These are phyloP conservation scores for Aspergillus viridinutans DNA, from an alignment of 2,329 filamentous ascomycete species.

Conservation along the genomic window DNA sequence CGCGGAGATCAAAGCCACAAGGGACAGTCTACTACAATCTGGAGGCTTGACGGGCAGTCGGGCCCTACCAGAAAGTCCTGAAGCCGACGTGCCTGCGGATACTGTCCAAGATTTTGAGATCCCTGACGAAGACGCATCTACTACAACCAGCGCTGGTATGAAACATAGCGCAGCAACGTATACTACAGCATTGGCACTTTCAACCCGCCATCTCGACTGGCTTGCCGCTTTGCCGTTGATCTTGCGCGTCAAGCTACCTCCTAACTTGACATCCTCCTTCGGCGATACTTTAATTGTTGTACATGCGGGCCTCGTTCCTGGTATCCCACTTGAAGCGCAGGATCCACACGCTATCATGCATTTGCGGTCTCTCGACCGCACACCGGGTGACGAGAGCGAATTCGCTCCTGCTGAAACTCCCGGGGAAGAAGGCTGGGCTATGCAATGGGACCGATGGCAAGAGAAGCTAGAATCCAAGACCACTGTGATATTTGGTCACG, in stretches of 20 bases:
- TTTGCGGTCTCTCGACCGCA: constrained; percentile 12
- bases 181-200: constrained; percentile 12
- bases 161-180: constrained; percentile 2
- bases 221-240: constrained; percentile 19
- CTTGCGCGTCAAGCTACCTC: constrained; percentile 14
- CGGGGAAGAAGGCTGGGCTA: constrained; percentile 18
- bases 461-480: constrained; percentile 11
- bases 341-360: constrained; percentile 17
- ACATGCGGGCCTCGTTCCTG: constrained; percentile 18
- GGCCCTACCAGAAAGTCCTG: too few species aligned
- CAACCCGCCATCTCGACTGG: constrained; percentile 13
- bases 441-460: constrained; percentile 20
- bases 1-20: constrained; percentile 5
- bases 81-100: background rate
- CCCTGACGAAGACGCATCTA: background rate
- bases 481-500: constrained; percentile 21
- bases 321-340: constrained; percentile 14
- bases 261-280: background rate
- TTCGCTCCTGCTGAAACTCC: constrained; percentile 6
- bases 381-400: background rate
- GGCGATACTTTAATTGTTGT: constrained; percentile 14
- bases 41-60: background rate
- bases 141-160: background rate
- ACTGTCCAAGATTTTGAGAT: background rate
- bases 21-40: background rate